These are phyloP conservation scores for Carex kokanica DNA, from an alignment of 176 grass and related monocot species.

Conservation along the genomic window DNA sequence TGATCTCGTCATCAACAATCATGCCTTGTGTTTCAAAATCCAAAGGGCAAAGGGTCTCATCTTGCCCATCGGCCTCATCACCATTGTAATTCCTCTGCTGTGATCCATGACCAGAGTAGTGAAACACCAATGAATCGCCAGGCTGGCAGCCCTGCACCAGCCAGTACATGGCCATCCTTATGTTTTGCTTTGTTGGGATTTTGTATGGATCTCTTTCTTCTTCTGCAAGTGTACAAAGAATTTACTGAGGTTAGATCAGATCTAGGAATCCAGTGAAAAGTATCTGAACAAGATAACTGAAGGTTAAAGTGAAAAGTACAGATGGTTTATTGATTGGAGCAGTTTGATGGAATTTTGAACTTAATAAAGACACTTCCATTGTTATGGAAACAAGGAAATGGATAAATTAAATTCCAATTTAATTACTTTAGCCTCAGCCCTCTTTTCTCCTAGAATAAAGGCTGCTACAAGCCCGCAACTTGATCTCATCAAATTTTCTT, in stretches of 20 bases:
- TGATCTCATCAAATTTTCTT: background rate
- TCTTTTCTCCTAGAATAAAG: constrained; percentile 1
- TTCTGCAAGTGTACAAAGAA: constrained; percentile 55
- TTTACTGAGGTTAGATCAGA: constrained; percentile 1
- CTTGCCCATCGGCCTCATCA: constrained; percentile 81
- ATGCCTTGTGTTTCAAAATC: constrained; percentile 99
- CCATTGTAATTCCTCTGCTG: constrained; percentile 87
- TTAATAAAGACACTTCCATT: constrained; percentile 10
- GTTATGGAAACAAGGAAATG: background rate
- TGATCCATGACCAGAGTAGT: constrained; percentile 94
- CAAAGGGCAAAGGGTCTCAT: constrained; percentile 90
- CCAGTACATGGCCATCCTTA: constrained; percentile 97
- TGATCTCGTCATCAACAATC: constrained; percentile 97
- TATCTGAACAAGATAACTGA: background rate
- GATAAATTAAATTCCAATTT: background rate
- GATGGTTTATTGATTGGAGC: background rate
- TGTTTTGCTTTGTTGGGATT: constrained; percentile 81
- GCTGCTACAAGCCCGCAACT: background rate
- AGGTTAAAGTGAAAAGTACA: background rate
- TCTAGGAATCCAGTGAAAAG: background rate
- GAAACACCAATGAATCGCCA: constrained; percentile 94
- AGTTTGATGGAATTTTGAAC: background rate
- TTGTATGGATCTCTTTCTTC: constrained; percentile 89
- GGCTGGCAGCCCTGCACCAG: constrained; percentile 89
- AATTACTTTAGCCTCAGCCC: background rate